Base-by-base conservation (phyloP, 2,329 filamentous ascomycete species). In the Pestalotiopsis sp. region DNA sequence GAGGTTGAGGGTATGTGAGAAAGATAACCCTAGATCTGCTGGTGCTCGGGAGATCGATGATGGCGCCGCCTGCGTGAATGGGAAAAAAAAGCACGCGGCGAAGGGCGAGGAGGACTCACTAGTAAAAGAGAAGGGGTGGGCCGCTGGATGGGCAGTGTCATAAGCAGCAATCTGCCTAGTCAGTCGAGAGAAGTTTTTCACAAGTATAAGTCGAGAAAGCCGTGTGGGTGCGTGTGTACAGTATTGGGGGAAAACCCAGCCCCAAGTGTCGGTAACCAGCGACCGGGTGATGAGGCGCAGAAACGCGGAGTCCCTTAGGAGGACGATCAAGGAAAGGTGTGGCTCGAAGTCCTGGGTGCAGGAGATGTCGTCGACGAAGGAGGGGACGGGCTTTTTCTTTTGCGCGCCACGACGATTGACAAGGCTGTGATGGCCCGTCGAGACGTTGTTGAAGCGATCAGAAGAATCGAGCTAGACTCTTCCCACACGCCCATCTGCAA, bases 341-440 rank as follows among this genome's bases (percentile, higher is more conserved):
- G 66, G 66, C 66, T 67, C 66, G 66, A 67, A 58, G 40, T 25
- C 25, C 27, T 49, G 58, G 58, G n/a, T 25, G 45, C 38, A 62
- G 20, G 58, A 52, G 45, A 52, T 52, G 45, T 52, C 45, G 66
- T 58, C 66, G 57, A 62, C 31, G 58, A 58, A 58, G 58, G 49
- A 57, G 40, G 66, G 59, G 66, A 57, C 49, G 41, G 41, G 45
- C 36, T 67, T 74, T 73, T 74, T 73, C 74, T 74, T 74, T 73
- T 71, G 27, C 72, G 72, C 73, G 68, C 73, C 73, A 75, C 75
- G 38, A 70, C 72, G 14, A 73, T 70, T 69, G 73, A 76, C 76
- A 75, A 78, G 76, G 76, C 76, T 78, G 72, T 66, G 73, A 73
- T 74, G 70, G 73, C 74, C 72, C 71, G 70, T 74, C 70, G 66